These are phyloP conservation scores for Taphrina flavorubra DNA, from an alignment of 1,139 yeast genomes.

Conservation along the genomic window DNA sequence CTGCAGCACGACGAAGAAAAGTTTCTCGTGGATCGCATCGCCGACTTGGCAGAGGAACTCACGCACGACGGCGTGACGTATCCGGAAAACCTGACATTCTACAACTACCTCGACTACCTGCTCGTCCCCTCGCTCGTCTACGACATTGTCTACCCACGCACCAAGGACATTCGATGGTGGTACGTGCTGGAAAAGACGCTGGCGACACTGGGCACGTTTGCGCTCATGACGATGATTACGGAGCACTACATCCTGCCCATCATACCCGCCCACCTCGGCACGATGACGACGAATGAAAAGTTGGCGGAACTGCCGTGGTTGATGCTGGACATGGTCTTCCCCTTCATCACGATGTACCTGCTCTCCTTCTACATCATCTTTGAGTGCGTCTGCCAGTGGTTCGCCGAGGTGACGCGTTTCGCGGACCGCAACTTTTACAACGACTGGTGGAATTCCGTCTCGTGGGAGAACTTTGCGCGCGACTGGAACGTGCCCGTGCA, in stretches of 20 bases:
- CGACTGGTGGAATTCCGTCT: constrained; percentile 95
- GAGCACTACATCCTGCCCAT: constrained; percentile 79
- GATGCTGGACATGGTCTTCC: constrained; percentile 74
- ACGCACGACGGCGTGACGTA: constrained; percentile 55
- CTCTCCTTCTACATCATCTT: constrained; percentile 86
- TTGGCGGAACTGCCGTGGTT: constrained; percentile 63
- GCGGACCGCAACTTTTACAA: constrained; percentile 75
- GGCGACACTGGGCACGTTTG: constrained; percentile 86
- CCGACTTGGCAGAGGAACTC: constrained; percentile 69
- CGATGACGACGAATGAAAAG: constrained; percentile 56
- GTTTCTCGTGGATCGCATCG: constrained; percentile 56
- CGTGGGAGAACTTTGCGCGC: constrained; percentile 92
- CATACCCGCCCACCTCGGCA: constrained; percentile 60
- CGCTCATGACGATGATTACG: constrained; percentile 80
- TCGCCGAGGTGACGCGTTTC: constrained; percentile 73
- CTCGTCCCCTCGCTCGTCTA: constrained; percentile 44
- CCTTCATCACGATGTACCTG: constrained; percentile 61
- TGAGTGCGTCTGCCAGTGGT: constrained; percentile 89
- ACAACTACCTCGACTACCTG: constrained; percentile 43
- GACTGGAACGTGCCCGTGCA: constrained; percentile 98
- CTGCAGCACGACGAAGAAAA: constrained; percentile 36
- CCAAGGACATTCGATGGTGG: constrained; percentile 67
- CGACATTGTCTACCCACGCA: constrained; percentile 79
- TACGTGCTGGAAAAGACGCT: constrained; percentile 72
- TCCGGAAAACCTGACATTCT: constrained; percentile 71